Base-by-base conservation (phyloP, 2,329 filamentous ascomycete species). In the Tetracladium maxilliforme region DNA sequence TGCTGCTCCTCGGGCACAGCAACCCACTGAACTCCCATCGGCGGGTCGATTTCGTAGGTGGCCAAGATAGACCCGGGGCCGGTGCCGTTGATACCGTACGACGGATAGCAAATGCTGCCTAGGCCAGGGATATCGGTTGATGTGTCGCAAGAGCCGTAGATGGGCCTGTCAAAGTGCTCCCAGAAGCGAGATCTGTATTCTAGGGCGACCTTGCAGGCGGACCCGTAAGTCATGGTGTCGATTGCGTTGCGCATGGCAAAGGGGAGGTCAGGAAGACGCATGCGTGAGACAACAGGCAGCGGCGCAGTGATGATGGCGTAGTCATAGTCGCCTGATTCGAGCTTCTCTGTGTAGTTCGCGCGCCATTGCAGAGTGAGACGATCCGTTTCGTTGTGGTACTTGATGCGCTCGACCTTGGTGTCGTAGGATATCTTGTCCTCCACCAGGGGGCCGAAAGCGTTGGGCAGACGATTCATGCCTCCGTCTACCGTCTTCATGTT, bases 181-280 rank as follows among this genome's bases (percentile, higher is more conserved):
- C 61, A 68, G 51, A 67, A 69, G 3, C 76, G 68, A 0, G 73
- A 69, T 29, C 63, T 54, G 52, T 76, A 82, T 44, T 76, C 71
- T 4, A 81, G 59, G 1, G 73, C 67, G 0, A 81, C 61, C 42
- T 67, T 67, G 52, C 63, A 69, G 22, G 58, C 54, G 0, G 45
- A 37, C 3, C 31, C 39, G 45, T 65, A 65, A 10, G 45, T 44
- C 24, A 65, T 34, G 16, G 52, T 50, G n/a, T 40, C 34, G 39
- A 67, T 64, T 9, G 61, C 61, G 32, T 58, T 52, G 27, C 38
- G 41, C 26, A 65, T 56, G 19, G 55, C 52, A 6, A 45, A 36
- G 4, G 48, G 47, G 6, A 63, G 44, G 5, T 44, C 32, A 26
- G 30, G 31, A 4, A 6, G 5, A 9, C n/a, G n/a, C n/a, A n/a